Evolutionary conservation across 768 basidiomycete genomes (phyloP), one percentile per base, ranked within the genome.

Genomic region (Hortiboletus flavorubellus): DNA sequence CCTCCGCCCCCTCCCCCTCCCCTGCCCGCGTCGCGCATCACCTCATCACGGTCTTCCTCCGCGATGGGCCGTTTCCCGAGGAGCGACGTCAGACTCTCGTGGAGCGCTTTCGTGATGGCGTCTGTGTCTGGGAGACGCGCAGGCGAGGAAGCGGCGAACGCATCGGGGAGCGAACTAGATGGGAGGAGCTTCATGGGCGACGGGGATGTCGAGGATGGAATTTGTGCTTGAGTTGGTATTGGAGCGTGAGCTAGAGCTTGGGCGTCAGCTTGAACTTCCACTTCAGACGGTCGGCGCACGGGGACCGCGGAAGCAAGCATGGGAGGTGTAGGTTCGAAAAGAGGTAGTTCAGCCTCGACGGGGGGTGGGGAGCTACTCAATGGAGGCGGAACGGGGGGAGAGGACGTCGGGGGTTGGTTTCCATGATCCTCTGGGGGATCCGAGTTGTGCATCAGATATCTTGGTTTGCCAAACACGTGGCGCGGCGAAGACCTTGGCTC

Each of bases 81-180:
- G 52, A 90, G 68, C 21, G 81, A 80, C 6, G 83, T 81, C 46
- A 91, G 81, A 56, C 82, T 86, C 59, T 89, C 85, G 58, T 87
- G 81, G 21, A 90, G 72, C 16, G 80, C 85, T 61, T 75, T 80
- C n/a, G 83, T 74, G 26, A 76, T 76, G 46, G 78, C 75, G 46
- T 74, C 72, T 45, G 77, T 75, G 31, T 82, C 75, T 49, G 60
- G 64, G 26, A 76, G 70, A 40, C 75, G 79, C 0, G 52, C 49
- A 6, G 72, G 60, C 1, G 72, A 68, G 5, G 68, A 66, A 2
- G 30, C 4, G 12, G 8, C 18, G 37, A 67, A 58, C 12, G 57
- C 55, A 12, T 61, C 29, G 2, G 65, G 54, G 30, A 57, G 39
- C 4, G 53, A 60, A 48, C 63, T 65, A 33, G 52, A 62, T 4